Conservation (phyloP, 1,284 basidiomycete genomes). For the Puccinia brachypodii region DNA sequence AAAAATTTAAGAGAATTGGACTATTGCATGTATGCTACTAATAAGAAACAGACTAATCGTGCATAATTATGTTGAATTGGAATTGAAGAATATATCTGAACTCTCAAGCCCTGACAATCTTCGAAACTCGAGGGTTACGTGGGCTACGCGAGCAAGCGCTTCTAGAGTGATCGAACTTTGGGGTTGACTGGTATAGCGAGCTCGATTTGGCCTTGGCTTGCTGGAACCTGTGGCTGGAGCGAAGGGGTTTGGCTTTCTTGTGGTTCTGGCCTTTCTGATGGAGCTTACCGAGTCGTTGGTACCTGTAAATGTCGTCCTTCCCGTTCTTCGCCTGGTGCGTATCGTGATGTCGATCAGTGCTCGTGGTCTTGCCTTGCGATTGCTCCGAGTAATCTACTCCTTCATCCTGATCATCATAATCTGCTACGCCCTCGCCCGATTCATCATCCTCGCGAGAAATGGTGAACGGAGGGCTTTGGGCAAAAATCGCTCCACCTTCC, state of each 20-base stretch:
- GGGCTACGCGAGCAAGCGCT: conserved; percentile 26
- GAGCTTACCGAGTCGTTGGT: neutral
- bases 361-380: neutral
- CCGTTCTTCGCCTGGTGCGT: conserved; percentile 4
- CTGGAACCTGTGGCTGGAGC: neutral
- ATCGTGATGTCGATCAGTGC: neutral
- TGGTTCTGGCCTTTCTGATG: neutral
- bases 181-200: neutral
- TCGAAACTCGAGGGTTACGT: conserved; percentile 9
- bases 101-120: neutral
- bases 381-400: neutral
- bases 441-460: conserved; percentile 22
- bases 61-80: neutral
- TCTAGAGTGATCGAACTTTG: conserved; percentile 16
- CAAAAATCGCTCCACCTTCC: conserved; percentile 31
- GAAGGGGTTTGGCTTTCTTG: neutral
- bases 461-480: conserved; percentile 33
- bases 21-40: neutral
- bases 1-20: neutral
- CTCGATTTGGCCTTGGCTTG: conserved; percentile 2
- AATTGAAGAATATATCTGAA: neutral
- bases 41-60: neutral
- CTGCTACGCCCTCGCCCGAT: neutral
- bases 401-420: neutral
- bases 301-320: neutral